A percentile compares a stretch with the other conserved stretches of the same genome.
Conservation (phyloP, 1,284 basidiomycete genomes). For the Lignosus rhinocerotis region DNA sequence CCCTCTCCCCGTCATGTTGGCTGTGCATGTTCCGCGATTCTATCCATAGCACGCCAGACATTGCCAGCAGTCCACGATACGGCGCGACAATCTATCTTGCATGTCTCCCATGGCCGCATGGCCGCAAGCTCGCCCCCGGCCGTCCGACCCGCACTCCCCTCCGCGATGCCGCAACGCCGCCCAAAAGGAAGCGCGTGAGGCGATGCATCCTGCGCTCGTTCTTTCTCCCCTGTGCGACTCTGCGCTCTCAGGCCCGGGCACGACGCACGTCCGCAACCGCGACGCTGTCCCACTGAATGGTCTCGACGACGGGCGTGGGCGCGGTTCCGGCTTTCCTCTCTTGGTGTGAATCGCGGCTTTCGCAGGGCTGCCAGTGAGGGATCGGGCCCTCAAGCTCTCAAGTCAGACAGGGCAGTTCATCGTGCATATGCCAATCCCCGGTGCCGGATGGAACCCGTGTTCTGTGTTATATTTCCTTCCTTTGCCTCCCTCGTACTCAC, state of each 20-base stretch:
- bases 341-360: background rate
- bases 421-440: background rate
- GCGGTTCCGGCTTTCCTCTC: background rate
- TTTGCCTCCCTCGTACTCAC: too few species aligned
- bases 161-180: constrained; percentile 1
- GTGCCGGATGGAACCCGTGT: background rate
- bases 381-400: background rate
- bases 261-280: background rate
- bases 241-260: constrained; percentile 9
- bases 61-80: background rate
- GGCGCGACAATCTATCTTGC: background rate
- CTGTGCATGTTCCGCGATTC: background rate
- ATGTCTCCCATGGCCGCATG: constrained; percentile 16
- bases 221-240: constrained; percentile 5
- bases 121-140: background rate
- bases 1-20: background rate
- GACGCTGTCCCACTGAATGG: background rate
- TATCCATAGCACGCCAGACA: background rate
- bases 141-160: background rate
- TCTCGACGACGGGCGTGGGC: background rate
- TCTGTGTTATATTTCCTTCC: too few species aligned
- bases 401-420: background rate
- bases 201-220: constrained; percentile 1
- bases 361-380: background rate
- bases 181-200: constrained; percentile 1